These are phyloP conservation scores for Leucoagaricus sp. DNA, from an alignment of 1,284 basidiomycete species.

Conservation along the genomic window DNA sequence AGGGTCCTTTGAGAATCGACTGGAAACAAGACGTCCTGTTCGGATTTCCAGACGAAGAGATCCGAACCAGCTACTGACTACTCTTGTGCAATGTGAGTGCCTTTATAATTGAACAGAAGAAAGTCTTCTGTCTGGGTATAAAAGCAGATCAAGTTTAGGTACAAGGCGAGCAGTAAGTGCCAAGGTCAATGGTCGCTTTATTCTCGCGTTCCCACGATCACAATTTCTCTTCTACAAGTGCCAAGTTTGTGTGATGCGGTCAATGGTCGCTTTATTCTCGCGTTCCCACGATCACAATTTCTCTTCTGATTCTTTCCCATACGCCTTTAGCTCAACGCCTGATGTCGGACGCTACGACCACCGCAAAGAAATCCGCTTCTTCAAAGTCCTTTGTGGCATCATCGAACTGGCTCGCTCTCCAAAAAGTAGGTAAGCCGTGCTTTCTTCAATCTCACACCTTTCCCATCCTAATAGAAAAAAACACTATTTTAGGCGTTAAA, in stretches of 20 bases:
- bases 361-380: neutral
- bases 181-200: neutral
- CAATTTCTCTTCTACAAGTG: neutral
- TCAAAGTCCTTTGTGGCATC: too few species aligned
- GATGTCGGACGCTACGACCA: neutral
- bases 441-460: neutral
- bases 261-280: neutral
- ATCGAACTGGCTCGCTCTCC: conserved; percentile 51
- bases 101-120: too few species aligned
- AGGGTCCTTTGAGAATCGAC: too few species aligned
- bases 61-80: too few species aligned
- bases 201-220: conserved; percentile 10
- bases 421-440: conserved; percentile 38
- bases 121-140: too few species aligned
- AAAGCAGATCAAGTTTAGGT: too few species aligned
- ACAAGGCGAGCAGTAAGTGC: too few species aligned
- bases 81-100: too few species aligned
- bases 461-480: neutral
- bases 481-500: neutral
- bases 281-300: neutral
- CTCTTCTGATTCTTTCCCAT: neutral
- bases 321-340: neutral
- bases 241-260: neutral
- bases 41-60: too few species aligned
- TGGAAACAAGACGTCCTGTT: too few species aligned